Evolutionary conservation across 495 filamentous ascomycete genomes (phyloP).

Genomic region (Tuber brumale): DNA sequence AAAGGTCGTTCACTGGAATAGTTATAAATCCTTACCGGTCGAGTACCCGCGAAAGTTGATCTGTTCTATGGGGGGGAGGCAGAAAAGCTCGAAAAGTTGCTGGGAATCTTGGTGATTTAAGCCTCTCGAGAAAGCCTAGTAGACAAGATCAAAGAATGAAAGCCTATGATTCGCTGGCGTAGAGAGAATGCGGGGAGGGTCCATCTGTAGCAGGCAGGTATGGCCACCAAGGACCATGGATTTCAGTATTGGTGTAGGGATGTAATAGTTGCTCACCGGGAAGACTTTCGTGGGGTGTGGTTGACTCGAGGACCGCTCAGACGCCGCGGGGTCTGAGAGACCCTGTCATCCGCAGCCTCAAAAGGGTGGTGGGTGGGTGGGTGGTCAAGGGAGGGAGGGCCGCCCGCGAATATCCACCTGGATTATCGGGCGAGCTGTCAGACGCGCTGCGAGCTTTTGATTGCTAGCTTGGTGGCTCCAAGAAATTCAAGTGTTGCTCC

Average conservation of each 20-base stretch:
- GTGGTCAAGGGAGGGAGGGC: neutral
- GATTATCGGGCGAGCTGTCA: constrained; percentile 18
- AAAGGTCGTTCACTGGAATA: constrained; percentile 14
- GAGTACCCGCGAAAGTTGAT: constrained; percentile 27
- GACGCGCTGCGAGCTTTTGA: constrained; percentile 21
- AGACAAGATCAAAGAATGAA: neutral
- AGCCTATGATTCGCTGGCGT: neutral
- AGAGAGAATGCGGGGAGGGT: constrained; percentile 29
- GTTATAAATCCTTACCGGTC: constrained; percentile 13
- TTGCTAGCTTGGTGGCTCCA: neutral
- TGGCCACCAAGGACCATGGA: constrained; percentile 10
- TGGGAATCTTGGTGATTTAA: constrained; percentile 30
- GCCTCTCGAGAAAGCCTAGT: neutral
- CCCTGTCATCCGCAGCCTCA: constrained; percentile 26
- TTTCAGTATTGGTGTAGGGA: constrained; percentile 19
- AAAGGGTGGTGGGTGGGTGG: neutral
- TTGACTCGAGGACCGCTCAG: constrained; percentile 20
- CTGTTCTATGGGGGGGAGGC: constrained; percentile 4
- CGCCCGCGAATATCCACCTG: neutral
- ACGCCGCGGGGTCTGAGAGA: constrained; percentile 29
- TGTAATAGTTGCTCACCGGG: constrained; percentile 19
- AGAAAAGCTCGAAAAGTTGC: constrained; percentile 1
- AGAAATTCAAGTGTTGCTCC: neutral
- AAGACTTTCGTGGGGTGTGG: constrained; percentile 15
- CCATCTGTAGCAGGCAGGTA: constrained; percentile 26